A percentile compares a stretch with the other conserved stretches of the same genome.
These are phyloP conservation scores for Russula foetens DNA, from an alignment of 768 basidiomycete genomes.

Conservation along the genomic window DNA sequence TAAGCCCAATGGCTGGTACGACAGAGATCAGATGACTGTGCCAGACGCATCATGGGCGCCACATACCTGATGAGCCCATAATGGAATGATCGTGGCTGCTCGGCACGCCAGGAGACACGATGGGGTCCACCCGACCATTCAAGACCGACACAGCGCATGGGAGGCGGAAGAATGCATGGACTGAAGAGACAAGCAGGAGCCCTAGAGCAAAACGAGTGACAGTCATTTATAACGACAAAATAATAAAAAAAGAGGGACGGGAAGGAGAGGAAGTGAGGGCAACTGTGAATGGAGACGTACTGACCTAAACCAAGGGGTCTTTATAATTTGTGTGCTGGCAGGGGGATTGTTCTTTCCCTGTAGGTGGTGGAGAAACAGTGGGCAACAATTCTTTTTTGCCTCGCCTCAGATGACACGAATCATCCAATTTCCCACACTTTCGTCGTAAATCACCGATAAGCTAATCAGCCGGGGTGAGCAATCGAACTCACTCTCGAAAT, in stretches of 20 bases:
- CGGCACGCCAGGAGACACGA: background rate
- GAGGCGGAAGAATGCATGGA: constrained; percentile 12
- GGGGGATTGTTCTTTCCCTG: background rate
- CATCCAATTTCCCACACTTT: too few relatives aligned
- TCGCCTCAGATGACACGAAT: background rate
- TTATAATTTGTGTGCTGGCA: background rate
- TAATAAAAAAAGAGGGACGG: constrained; percentile 4
- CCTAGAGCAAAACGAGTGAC: background rate
- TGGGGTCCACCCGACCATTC: constrained; percentile 4
- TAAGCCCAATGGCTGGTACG: background rate
- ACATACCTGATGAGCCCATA: constrained; percentile 12
- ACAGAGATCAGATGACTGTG: background rate
- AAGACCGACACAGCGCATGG: constrained; percentile 7
- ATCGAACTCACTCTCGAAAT: too few relatives aligned
- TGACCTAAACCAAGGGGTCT: background rate
- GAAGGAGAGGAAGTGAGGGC: constrained; percentile 1
- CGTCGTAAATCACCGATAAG: too few relatives aligned
- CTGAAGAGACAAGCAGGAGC: constrained; percentile 7
- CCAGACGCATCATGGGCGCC: background rate
- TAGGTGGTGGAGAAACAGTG: background rate
- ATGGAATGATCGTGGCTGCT: constrained; percentile 10
- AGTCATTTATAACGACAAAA: background rate
- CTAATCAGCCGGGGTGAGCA: too few relatives aligned
- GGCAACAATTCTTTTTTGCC: background rate
- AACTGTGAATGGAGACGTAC: background rate